Evolutionary conservation across 371 early-diverging fungal genomes (phyloP), one percentile per base, ranked within the genome.

Genomic region (Coemansia sp.): DNA sequence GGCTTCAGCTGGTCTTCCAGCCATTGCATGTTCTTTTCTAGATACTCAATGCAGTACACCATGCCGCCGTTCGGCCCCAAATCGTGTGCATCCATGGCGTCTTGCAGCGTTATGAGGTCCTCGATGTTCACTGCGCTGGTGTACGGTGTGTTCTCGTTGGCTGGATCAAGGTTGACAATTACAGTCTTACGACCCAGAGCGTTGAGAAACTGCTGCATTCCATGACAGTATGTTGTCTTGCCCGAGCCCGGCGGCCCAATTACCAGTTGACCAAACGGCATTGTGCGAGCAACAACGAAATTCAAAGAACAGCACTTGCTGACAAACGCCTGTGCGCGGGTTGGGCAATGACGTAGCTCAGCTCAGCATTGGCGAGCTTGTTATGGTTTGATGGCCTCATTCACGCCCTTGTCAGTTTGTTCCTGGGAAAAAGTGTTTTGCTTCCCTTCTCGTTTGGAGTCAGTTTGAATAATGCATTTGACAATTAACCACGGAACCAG

Each of bases 21-120:
- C 94, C 98, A 99, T 58, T 92, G 94, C 69, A 98, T 84, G 80
- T 98, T 98, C 65, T 96, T 90, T 26, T 89, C 85, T 17, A 98
- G 84, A 70, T 87, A 94, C 81, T 99, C 96, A 76, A 99, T 87
- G 81, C 98, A 97, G 78, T 94, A 94, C 75, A 99, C 90, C 71
- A 99, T 91, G 15, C 94, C 99, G 19, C 99, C 99, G 81, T 99
- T 99, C 3, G 99, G 99, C 0, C 99, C 99, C 23, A 94, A 88
- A n/a, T 89, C 85, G 19, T 93, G 85, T 53, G 94, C 90, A 19
- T 94, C 89, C 94, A 99, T 96, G 0, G 95, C 95, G 62, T 99
- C 99, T 36, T 94, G 92, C 3, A 99, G 80, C 0, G 95, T 92
- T 54, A 99, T 95, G 40, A 97, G 86, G 54, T 99, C 98, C 36